Base-by-base conservation (phyloP, 306 rosid species). In the Fragaria ananassa region DNA sequence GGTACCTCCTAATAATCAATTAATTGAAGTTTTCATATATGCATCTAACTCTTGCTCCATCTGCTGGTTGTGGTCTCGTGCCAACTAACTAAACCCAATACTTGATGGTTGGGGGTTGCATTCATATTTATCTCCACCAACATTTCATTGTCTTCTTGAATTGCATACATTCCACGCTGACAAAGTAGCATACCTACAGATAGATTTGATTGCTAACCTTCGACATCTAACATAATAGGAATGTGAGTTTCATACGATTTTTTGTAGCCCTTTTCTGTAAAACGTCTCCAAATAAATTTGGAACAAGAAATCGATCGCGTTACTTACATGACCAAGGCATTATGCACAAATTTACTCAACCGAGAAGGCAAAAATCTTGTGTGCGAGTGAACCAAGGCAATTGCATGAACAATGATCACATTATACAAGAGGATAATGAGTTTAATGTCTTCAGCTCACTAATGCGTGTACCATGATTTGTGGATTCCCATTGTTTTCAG, bases 41-140 rank as follows among this genome's bases (percentile, higher is more conserved):
- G 47, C 70, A 64, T 64, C 47, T 10, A 64, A 35, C 70, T 37
- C 46, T 29, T 10, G 45, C 10, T 19, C 15, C 10, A 50, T 53
- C 75, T 71, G 49, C 49, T 53, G 63, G 64, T 51, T 53, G 46
- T 34, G 12, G 13, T 6, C 49, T 71, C 65, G 65, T 71, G 76
- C 65, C 76, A 71, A 53, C 76, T 37, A 51, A 35, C 63, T 45
- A 2, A 1, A 35, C 31, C 8, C 41, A 6, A 18, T 8, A 46
- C 31, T 17, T 50, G 45, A 70, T 23, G n/a, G 44, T 50, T 50
- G 13, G 19, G 45, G 27, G 25, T 31, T 31, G 12, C 45, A 49
- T 50, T 56, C 68, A 2, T 8, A 2, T 37, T 1, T 27, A 18
- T 37, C 27, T 47, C 8, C 18, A 70, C 44, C 74, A 17, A 31